Conservation (phyloP, 352 stramenopile genomes). For the Pythium folliculosum region DNA sequence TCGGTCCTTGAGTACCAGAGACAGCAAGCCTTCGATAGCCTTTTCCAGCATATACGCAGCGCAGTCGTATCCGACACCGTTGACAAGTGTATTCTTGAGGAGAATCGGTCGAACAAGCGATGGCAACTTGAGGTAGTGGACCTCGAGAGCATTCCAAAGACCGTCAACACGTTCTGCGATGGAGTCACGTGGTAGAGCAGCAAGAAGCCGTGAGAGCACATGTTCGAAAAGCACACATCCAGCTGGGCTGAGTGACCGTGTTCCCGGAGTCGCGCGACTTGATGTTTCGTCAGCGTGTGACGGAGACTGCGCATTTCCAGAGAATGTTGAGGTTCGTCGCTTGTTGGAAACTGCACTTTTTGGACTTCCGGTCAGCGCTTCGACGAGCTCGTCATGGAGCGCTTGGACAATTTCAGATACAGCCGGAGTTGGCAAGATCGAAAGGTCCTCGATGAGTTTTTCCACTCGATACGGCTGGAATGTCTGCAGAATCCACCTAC, state of each 20-base stretch:
- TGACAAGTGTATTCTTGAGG: constrained; percentile 35
- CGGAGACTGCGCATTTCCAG: constrained; percentile 1
- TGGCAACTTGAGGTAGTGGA: constrained; percentile 53
- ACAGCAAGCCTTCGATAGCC: constrained; percentile 57
- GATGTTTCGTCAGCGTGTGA: not conserved
- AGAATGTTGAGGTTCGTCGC: constrained; percentile 17
- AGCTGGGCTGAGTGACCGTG: constrained; percentile 43
- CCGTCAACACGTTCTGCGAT: constrained; percentile 44
- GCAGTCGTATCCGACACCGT: constrained; percentile 63
- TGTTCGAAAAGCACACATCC: constrained; percentile 75
- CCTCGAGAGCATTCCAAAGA: constrained; percentile 45
- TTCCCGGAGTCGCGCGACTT: not conserved
- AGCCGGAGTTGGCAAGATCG: constrained; percentile 43
- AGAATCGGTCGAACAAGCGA: constrained; percentile 49
- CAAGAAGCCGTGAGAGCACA: constrained; percentile 39
- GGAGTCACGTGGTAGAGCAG: constrained; percentile 25
- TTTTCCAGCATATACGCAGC: constrained; percentile 65
- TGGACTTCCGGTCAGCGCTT: constrained; percentile 31
- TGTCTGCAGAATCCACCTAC: constrained; percentile 59
- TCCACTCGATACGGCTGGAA: constrained; percentile 73
- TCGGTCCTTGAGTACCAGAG: constrained; percentile 43
- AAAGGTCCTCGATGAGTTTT: constrained; percentile 59
- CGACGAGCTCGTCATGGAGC: constrained; percentile 56
- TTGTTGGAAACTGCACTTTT: not conserved
- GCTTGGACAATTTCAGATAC: constrained; percentile 55